Evolutionary conservation across 176 grass and related monocot species (phyloP).

Genomic region (Pharus latifolius): DNA sequence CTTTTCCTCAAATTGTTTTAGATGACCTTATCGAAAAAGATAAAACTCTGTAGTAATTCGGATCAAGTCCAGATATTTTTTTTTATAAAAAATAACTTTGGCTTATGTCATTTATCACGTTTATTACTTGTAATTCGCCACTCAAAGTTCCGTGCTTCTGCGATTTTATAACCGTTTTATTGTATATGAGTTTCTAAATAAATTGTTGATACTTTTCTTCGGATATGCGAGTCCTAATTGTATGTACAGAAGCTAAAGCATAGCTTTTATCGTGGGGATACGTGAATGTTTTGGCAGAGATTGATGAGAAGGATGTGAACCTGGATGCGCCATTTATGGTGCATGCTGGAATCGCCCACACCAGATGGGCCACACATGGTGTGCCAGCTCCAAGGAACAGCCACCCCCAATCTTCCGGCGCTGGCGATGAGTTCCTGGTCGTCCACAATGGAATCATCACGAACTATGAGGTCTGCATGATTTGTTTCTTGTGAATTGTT

Average conservation of each 20-base stretch:
- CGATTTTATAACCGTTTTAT: not conserved
- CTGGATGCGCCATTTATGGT: constrained; percentile 56
- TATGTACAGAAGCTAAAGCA: not conserved
- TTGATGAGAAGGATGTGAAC: constrained; percentile 78
- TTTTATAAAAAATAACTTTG: not conserved
- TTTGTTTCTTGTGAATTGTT: not conserved
- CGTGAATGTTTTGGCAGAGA: constrained; percentile 39
- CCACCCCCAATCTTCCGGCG: constrained; percentile 89
- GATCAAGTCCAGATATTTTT: not conserved
- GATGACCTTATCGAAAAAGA: not conserved
- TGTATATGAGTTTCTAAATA: not conserved
- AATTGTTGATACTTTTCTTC: not conserved
- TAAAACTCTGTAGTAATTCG: not conserved
- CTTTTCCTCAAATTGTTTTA: not conserved
- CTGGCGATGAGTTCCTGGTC: constrained; percentile 78
- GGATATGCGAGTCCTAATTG: not conserved
- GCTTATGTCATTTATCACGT: not conserved
- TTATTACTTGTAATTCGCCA: not conserved
- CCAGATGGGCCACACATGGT: constrained; percentile 91
- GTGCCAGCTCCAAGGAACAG: constrained; percentile 86
- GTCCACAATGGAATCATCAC: constrained; percentile 99
- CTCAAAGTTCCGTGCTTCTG: not conserved
- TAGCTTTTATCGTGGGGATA: not conserved
- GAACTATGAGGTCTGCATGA: constrained; percentile 79
- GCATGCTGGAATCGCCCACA: constrained; percentile 94